Evolutionary conservation across 139 green algal genomes (phyloP), one percentile per base, ranked within the genome.

Genomic region (Haematococcus sp.): DNA sequence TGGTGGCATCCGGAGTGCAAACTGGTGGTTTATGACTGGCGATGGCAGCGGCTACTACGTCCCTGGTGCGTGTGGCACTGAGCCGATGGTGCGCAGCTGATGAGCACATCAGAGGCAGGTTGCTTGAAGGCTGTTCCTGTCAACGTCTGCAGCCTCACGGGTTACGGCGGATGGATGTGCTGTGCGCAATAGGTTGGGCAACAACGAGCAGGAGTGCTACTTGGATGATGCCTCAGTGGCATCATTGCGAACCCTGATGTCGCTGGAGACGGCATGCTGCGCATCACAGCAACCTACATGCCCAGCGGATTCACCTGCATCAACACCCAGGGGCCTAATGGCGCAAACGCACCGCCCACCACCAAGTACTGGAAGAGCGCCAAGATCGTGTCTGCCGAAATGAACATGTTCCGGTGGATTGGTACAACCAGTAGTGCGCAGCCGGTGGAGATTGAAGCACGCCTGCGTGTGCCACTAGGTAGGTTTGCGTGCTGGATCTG

Each of bases 131-230:
- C 40, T 49, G 40, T 11, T 49, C n/a, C 7, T 49, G 11, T 49
- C 40, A 49, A 19, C 7, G 7, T 49, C 7, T 49, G 40, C 40
- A 49, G 7, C 7, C 40, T 49, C 40, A 11, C 40, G 40, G 7
- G n/a, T n/a, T n/a, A n/a, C n/a, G n/a, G n/a, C n/a, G n/a, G n/a
- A n/a, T n/a, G n/a, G n/a, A n/a, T 68, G 60, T 68, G 19, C n/a
- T 44, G 22, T 28, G 31, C 23, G 17, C 20, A 31, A 30, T 25
- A 31, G 63, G 4, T 70, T 30, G 63, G 63, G 63, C 32, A 70
- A 70, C 35, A 33, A 33, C 34, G 63, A 70, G 32, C 31, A 28
- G 31, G 31, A 70, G 32, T 70, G 63, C 32, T 70, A 70, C 32
- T 55, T 33, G 9, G 19, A 52, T 4, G 13, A 27, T 4, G 4